A percentile compares a stretch with the other conserved stretches of the same genome.
phyloP scores from a whole-genome alignment of 257 asterid species.

The Scutellaria galericulata region DNA sequence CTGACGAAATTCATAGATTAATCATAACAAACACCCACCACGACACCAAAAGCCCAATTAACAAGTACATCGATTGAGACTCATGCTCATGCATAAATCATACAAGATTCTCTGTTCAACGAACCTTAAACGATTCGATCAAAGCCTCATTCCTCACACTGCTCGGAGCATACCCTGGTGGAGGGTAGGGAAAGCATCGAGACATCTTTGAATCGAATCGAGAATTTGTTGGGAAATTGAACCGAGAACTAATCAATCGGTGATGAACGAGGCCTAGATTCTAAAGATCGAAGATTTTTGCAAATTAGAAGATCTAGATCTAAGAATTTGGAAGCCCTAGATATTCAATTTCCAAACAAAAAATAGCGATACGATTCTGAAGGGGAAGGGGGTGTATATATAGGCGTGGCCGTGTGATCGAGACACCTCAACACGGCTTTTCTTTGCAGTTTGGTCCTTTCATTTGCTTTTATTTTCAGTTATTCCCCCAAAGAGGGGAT shows the following conservation, averaged over 20 bases:
- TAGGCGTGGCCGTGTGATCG: background rate
- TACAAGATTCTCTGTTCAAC: conserved; percentile 59
- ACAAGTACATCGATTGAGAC: conserved; percentile 28
- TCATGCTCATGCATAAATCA: conserved; percentile 43
- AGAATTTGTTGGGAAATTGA: conserved; percentile 23
- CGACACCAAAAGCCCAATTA: conserved; percentile 8
- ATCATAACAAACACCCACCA: conserved; percentile 17
- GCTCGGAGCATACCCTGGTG: conserved; percentile 71
- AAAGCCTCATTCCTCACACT: conserved; percentile 62
- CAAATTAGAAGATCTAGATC: background rate
- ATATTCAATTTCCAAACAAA: background rate
- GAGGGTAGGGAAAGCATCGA: conserved; percentile 89
- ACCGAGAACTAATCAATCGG: background rate
- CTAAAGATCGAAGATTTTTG: background rate
- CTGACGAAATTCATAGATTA: too few relatives aligned
- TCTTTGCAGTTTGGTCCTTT: background rate
- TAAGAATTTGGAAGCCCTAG: background rate
- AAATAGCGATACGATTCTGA: background rate
- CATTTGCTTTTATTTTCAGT: background rate
- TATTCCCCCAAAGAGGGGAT: background rate
- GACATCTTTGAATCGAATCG: conserved; percentile 60
- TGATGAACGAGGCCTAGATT: background rate
- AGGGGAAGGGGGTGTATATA: conserved; percentile 30
- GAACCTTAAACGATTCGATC: conserved; percentile 95
- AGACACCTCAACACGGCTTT: background rate